Conservation (phyloP, 78 protist genomes). For the Isochrysis galbana region DNA sequence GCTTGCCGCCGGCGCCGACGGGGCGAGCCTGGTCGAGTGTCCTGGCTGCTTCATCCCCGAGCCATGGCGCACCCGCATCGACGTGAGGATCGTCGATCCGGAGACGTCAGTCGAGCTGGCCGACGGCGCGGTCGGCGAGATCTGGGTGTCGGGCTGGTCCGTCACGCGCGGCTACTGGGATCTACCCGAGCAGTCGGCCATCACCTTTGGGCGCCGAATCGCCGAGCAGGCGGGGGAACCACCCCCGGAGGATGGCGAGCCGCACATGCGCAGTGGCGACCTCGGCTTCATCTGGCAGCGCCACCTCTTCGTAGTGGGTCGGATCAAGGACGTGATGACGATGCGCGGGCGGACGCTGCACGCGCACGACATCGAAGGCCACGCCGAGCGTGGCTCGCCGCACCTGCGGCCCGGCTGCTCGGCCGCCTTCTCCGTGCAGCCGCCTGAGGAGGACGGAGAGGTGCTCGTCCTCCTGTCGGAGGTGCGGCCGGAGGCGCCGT, state of each 20-base stretch:
- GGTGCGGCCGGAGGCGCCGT: background rate
- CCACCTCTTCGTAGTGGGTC: background rate
- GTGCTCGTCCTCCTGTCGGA: background rate
- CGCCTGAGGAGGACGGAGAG: background rate
- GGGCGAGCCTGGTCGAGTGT: background rate
- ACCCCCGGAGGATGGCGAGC: background rate
- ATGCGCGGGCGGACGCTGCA: background rate
- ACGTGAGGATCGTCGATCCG: background rate
- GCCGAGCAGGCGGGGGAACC: no score
- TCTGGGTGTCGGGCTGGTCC: background rate
- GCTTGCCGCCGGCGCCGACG: background rate
- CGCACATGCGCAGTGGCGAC: background rate
- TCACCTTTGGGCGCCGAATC: background rate
- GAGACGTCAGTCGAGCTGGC: background rate
- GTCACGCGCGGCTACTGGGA: background rate
- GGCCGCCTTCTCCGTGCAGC: background rate
- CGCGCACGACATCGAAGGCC: background rate
- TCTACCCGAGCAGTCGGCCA: background rate
- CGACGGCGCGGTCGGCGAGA: background rate
- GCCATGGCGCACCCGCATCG: background rate
- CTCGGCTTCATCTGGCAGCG: background rate
- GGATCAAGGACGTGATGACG: background rate
- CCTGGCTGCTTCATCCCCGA: background rate
- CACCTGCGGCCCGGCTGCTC: background rate
- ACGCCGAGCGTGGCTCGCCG: background rate